Base-by-base conservation (phyloP, 108 stramenopile genomes). In the Discostella stelligeroides region DNA sequence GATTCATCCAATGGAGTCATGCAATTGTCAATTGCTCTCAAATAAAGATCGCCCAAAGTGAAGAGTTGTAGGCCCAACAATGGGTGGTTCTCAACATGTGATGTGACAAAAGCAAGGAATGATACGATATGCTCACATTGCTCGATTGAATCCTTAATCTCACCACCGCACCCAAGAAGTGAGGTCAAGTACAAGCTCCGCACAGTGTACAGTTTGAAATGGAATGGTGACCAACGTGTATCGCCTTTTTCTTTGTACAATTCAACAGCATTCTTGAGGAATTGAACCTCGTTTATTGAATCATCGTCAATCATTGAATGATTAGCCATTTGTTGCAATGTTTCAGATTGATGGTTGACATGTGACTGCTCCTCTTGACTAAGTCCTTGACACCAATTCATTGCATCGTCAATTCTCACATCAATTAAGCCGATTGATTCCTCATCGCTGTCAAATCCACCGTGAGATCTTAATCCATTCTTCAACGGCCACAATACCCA, bases 51-150 rank as follows among this genome's bases (percentile, higher is more conserved):
- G 8, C 79, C 89, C 39, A 90, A 58, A 0, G 89, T 90, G 56
- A 73, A 85, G 6, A 87, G 69, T 63, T 90, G 89, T 8, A 90
- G 50, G 5, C 84, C 85, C 37, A 87, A 50, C 29, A 90, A 46
- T 0, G 89, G 83, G 48, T 90, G 84, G 18, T 71, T 25, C 21
- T 72, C 50, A n/a, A 77, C 73, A 55, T 75, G 75, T 5, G 66
- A 68, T 39, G 68, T 68, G n/a, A 67, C 61, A 0, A 86, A 56
- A 28, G 71, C 77, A 39, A 84, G 43, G 63, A 75, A 75, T 0
- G 83, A 72, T 23, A 85, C 86, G 40, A 85, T 68, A 38, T 79
- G 63, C 41, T 82, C 75, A 48, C 73, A 55, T 63, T 81, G 72
- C 54, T 76, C 76, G 28, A 70, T 43, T 21, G 72, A 72, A 14